phyloP scores from a whole-genome alignment of 202 grass and related monocot genomes.

The Panicum hallii region DNA sequence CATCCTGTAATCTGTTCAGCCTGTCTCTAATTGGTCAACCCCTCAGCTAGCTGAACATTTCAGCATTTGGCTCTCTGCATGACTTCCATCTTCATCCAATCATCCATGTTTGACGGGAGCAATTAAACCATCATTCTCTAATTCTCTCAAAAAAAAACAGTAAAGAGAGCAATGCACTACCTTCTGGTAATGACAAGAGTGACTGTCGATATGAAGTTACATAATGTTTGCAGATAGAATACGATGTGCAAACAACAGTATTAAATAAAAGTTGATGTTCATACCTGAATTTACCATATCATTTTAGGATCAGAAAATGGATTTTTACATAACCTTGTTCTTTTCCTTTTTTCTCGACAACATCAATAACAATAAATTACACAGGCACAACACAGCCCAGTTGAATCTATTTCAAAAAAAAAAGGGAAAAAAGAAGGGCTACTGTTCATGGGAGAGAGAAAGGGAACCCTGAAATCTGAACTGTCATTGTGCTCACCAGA shows the following conservation, averaged over 20 bases:
- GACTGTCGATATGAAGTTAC: neutral
- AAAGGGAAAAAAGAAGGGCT: neutral
- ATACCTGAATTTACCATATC: constrained; percentile 31
- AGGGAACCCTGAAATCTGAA: constrained; percentile 11
- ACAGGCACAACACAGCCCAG: constrained; percentile 14
- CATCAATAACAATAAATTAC: constrained; percentile 39
- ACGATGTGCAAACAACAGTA: neutral
- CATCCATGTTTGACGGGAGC: neutral
- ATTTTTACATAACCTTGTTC: constrained; percentile 21
- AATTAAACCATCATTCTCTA: neutral
- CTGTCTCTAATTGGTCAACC: neutral
- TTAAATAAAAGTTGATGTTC: constrained; percentile 20
- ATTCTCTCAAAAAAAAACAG: neutral
- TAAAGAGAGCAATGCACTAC: neutral
- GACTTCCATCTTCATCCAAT: neutral
- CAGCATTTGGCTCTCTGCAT: neutral
- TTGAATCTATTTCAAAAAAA: constrained; percentile 31
- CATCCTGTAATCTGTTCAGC: neutral
- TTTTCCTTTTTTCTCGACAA: neutral
- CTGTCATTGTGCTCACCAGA: constrained; percentile 21
- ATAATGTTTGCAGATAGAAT: constrained; percentile 1
- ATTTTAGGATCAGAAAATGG: constrained; percentile 19
- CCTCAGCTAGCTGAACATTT: constrained; percentile 12
- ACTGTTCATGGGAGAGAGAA: constrained; percentile 23
- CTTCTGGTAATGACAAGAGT: neutral